phyloP scores from a whole-genome alignment of 2,329 filamentous ascomycete species.

The Fusarium pilosicola region DNA sequence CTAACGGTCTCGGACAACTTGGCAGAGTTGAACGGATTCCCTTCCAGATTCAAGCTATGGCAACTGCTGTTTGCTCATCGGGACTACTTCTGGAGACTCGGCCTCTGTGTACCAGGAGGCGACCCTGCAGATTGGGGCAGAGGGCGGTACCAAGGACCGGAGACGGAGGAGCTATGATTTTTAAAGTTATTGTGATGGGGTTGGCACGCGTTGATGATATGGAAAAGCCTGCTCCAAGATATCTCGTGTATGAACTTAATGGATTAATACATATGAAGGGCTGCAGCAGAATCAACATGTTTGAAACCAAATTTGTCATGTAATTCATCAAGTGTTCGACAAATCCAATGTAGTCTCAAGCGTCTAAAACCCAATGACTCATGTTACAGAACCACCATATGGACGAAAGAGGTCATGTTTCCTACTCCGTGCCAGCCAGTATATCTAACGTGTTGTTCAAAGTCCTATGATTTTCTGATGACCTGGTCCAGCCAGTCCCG shows the following conservation, averaged over 20 bases:
- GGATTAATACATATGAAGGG: not conserved
- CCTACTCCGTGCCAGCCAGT: not conserved
- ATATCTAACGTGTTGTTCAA: not conserved
- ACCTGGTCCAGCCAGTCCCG: slow-evolving; percentile 33
- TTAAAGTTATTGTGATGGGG: not conserved
- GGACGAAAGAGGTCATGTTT: not conserved
- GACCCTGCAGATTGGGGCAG: slow-evolving; percentile 75
- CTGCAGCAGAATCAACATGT: not conserved
- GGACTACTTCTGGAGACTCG: slow-evolving; percentile 96
- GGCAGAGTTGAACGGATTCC: slow-evolving; percentile 59
- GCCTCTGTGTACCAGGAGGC: slow-evolving; percentile 86
- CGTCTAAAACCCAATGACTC: not conserved
- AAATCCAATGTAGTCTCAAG: not conserved
- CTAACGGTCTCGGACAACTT: slow-evolving; percentile 37
- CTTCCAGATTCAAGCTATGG: slow-evolving; percentile 78
- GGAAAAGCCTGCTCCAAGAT: slow-evolving; percentile 8
- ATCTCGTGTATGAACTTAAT: not conserved
- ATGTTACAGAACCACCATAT: not conserved
- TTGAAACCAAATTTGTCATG: not conserved
- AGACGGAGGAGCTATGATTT: slow-evolving; percentile 51
- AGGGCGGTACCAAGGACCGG: slow-evolving; percentile 56
- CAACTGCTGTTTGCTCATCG: slow-evolving; percentile 92
- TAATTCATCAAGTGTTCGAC: not conserved
- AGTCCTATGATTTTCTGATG: slow-evolving; percentile 22
- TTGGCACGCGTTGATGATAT: not conserved